phyloP scores from a whole-genome alignment of 2,329 filamentous ascomycete genomes.

The Ceratocystis cacaofunesta region DNA sequence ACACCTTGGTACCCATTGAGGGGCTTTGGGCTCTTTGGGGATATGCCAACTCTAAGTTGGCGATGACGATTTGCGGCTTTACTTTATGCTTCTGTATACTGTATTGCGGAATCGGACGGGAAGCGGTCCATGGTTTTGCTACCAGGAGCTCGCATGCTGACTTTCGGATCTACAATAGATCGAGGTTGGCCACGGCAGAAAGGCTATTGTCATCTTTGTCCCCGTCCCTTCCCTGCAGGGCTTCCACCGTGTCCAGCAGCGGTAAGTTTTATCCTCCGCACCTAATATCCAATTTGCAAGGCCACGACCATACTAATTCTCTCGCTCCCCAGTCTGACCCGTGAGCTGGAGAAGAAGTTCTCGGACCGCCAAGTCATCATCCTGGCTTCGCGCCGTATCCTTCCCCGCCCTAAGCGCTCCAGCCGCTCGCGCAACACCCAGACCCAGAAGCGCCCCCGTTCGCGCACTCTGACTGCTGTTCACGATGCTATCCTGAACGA shows the following conservation, averaged over 20 bases:
- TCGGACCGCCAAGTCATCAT: slow-evolving; percentile 99
- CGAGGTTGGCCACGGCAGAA: slow-evolving; percentile 99
- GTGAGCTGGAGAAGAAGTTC: slow-evolving; percentile 99
- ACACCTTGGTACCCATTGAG: slow-evolving; percentile 1
- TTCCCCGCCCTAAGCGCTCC: slow-evolving; percentile 96
- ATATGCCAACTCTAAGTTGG: slow-evolving; percentile 17
- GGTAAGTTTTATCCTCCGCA: slow-evolving; percentile 46
- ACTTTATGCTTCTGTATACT: slow-evolving; percentile 19
- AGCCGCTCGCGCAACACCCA: slow-evolving; percentile 90
- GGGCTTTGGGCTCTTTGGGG: slow-evolving; percentile 9
- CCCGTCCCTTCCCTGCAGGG: slow-evolving; percentile 94
- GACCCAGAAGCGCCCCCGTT: slow-evolving; percentile 97
- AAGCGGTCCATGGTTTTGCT: slow-evolving; percentile 54
- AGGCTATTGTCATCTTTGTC: slow-evolving; percentile 99
- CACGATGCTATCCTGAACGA: slow-evolving; percentile 97
- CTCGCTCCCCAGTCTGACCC: slow-evolving; percentile 62
- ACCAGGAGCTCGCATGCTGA: slow-evolving; percentile 66
- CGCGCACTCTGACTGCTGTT: slow-evolving; percentile 92
- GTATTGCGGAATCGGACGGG: slow-evolving; percentile 51
- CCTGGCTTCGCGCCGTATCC: slow-evolving; percentile 95
- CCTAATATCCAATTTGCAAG: neutral
- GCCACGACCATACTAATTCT: slow-evolving; percentile 18
- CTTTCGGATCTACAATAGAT: slow-evolving; percentile 62
- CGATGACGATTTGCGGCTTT: slow-evolving; percentile 20
- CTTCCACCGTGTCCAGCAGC: slow-evolving; percentile 99